These are phyloP conservation scores for Cenchrus purpureus DNA, from an alignment of 176 grass and related monocot genomes.

Conservation along the genomic window DNA sequence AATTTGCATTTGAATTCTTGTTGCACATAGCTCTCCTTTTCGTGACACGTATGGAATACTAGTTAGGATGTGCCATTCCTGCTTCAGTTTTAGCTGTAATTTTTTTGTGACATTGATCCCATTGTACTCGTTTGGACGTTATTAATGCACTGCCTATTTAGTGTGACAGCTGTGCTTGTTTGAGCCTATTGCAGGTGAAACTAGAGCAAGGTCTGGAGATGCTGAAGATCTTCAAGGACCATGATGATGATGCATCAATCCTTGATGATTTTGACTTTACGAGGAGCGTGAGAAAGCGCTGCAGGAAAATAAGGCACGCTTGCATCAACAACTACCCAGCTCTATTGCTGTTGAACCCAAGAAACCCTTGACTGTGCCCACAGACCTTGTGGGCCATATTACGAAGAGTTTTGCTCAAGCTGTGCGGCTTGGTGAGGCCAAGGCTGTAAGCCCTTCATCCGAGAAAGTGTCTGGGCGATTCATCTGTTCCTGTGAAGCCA, in stretches of 20 bases:
- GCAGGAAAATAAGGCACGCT: conserved; percentile 63
- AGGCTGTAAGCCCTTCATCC: conserved; percentile 22
- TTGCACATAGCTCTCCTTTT: background rate
- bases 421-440: conserved; percentile 57
- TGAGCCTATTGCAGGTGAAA: conserved; percentile 54
- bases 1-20: conserved; percentile 17
- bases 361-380: conserved; percentile 44
- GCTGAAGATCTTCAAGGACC: conserved; percentile 63
- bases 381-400: conserved; percentile 50
- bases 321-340: conserved; percentile 50
- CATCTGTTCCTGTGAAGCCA: conserved; percentile 36
- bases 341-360: conserved; percentile 48
- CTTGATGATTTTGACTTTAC: conserved; percentile 76
- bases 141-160: background rate
- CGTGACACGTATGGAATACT: background rate
- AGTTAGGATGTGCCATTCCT: background rate
- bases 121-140: background rate
- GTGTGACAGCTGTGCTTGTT: background rate
- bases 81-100: background rate
- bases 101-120: background rate
- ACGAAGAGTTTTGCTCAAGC: conserved; percentile 66
- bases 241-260: conserved; percentile 62
- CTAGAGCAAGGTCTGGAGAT: conserved; percentile 80
- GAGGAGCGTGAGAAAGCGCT: conserved; percentile 74
- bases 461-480: conserved; percentile 40